Evolutionary conservation across 2,329 filamentous ascomycete genomes (phyloP).

Genomic region (Neofusicoccum cordaticola): DNA sequence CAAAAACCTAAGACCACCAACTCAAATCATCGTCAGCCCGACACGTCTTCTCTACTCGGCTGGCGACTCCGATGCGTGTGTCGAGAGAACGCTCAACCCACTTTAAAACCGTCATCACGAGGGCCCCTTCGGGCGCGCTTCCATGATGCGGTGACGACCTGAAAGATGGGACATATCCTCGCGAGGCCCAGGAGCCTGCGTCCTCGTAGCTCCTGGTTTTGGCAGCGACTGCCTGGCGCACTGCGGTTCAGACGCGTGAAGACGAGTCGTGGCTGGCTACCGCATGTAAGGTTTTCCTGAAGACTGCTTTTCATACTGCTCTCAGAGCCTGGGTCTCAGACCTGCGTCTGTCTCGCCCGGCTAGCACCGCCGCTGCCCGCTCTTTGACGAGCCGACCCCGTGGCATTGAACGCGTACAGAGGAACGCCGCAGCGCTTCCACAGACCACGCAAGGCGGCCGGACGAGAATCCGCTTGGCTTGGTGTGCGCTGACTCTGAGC

Average conservation of each 20-base stretch:
- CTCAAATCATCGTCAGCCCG: conserved; percentile 71
- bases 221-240: neutral
- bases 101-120: conserved; percentile 84
- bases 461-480: neutral
- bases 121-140: conserved; percentile 57
- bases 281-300: neutral
- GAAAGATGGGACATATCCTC: conserved; percentile 57
- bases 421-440: neutral
- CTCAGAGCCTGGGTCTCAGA: neutral
- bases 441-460: neutral
- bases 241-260: neutral
- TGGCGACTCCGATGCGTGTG: conserved; percentile 69
- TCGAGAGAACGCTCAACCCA: conserved; percentile 64
- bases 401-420: no score
- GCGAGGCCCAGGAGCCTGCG: neutral
- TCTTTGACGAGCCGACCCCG: neutral
- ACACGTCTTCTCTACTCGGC: conserved; percentile 53
- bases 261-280: neutral
- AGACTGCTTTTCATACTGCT: neutral
- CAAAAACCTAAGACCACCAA: conserved; percentile 62
- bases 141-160: conserved; percentile 70
- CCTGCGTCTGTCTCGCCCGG: neutral
- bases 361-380: neutral
- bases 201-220: neutral
- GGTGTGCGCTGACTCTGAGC: neutral